phyloP scores from a whole-genome alignment of 192 early-diverging fungal genomes.

The Entophlyctis luteolus region DNA sequence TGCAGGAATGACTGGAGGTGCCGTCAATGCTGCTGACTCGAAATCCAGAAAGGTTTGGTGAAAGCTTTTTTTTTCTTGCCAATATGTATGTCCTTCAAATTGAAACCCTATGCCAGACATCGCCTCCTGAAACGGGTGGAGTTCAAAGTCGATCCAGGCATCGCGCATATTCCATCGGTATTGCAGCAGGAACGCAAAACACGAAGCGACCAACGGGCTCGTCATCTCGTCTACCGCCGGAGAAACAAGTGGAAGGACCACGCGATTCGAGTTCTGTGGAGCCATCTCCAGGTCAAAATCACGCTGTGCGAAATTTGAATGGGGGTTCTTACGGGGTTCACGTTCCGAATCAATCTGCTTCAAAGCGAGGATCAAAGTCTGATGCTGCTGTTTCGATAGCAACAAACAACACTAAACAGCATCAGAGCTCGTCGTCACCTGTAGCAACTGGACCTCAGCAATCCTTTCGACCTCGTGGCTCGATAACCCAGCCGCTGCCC shows the following conservation, averaged over 20 bases:
- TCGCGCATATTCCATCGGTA: background rate
- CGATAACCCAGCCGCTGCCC: background rate
- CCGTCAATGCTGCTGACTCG: background rate
- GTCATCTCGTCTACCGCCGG: too few species aligned
- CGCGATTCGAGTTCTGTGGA: constrained; percentile 18
- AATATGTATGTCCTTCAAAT: too few species aligned
- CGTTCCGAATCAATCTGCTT: too few species aligned
- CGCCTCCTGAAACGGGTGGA: too few species aligned
- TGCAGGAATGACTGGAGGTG: background rate
- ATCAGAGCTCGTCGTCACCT: background rate
- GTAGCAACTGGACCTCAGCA: background rate
- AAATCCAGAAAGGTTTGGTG: background rate
- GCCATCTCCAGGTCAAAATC: background rate
- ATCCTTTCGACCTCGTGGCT: background rate
- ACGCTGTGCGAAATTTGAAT: too few species aligned
- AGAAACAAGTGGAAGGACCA: too few species aligned
- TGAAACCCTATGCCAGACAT: too few species aligned
- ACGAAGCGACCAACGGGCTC: too few species aligned
- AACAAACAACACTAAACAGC: too few species aligned
- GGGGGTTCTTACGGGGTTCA: too few species aligned
- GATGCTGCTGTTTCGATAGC: too few species aligned
- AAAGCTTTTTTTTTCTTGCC: background rate
- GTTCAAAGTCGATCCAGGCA: too few species aligned
- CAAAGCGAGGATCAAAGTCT: background rate
- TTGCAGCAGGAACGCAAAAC: background rate